Percentiles rank a stretch among this genome's conserved stretches.
phyloP scores from a whole-genome alignment of 1,284 basidiomycete genomes.

The Pholiota adiposa region DNA sequence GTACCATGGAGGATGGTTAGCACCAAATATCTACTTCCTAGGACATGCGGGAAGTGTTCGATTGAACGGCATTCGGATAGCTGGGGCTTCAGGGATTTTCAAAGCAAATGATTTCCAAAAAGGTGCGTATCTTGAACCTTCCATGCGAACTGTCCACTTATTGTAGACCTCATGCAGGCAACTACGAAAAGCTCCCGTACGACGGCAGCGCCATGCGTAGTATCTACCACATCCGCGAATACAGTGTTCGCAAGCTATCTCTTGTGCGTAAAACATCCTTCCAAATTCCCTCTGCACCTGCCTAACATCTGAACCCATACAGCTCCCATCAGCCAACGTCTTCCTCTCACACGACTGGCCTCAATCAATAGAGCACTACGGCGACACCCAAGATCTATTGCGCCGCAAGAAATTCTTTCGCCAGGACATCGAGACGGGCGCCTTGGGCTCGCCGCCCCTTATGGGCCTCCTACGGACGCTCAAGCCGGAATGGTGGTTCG shows the following conservation, averaged over 20 bases:
- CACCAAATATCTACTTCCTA: slow-evolving; percentile 96
- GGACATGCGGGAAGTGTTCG: slow-evolving; percentile 91
- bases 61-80: slow-evolving; percentile 86
- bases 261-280: slow-evolving; percentile 54
- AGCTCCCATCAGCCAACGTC: slow-evolving; percentile 71
- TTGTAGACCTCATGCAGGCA: slow-evolving; percentile 48
- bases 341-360: slow-evolving; percentile 99
- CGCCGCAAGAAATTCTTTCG: slow-evolving; percentile 84
- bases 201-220: slow-evolving; percentile 75
- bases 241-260: slow-evolving; percentile 80
- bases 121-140: slow-evolving; percentile 52
- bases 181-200: slow-evolving; percentile 74
- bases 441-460: slow-evolving; percentile 89
- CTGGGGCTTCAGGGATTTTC: slow-evolving; percentile 93
- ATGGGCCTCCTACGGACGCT: slow-evolving; percentile 78
- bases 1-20: slow-evolving; percentile 95
- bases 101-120: slow-evolving; percentile 79
- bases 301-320: neutral
- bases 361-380: slow-evolving; percentile 81
- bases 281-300: slow-evolving; percentile 2
- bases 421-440: slow-evolving; percentile 72
- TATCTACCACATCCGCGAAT: slow-evolving; percentile 92
- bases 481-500: slow-evolving; percentile 92
- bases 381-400: slow-evolving; percentile 71
- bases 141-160: neutral